Base-by-base conservation (phyloP, 305 asterid species). In the Plantago lanceolata region DNA sequence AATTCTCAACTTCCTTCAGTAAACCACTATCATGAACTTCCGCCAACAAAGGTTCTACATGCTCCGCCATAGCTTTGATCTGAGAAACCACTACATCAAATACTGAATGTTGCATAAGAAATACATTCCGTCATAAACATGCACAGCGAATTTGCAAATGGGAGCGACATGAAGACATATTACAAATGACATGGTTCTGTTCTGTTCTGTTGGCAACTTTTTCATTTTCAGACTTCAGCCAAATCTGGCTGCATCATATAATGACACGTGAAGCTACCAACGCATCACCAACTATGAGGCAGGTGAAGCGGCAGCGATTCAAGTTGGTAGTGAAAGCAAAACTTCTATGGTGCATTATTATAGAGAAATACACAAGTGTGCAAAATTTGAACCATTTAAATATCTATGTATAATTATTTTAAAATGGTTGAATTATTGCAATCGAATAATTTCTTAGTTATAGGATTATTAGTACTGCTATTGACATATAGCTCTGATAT, bases 11-110 rank as follows among this genome's bases (percentile, higher is more conserved):
- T 71, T 89, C 95, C 79, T 83, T 85, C 75, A 93, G 77, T 82
- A 93, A 80, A 67, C 95, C 97, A 76, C 97, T 73, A 68, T 83
- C 89, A 57, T 78, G 87, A 72, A 89, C 81, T 79, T 89, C 95
- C 65, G 95, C 86, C 75, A 92, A 73, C 71, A 93, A 71, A 63
- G 98, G 97, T 76, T 92, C 90, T 61, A 87, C 66, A 76, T 89
- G 91, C 65, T 85, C 95, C 72, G 96, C 89, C 85, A 93, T 81
- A 85, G 94, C 95, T 79, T 84, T 76, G 69, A 93, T 87, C 98
- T 93, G 96, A 79, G 85, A 81, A 71, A 77, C 77, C 85, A 81
- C 89, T 79, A 82, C 83, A 86, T 80, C 89, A 79, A 78, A 81
- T 65, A 77, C 80, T 69, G 76, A 70, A 78, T 60, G 63, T 75